These are phyloP conservation scores for Starmerella stigmatis DNA, from an alignment of 805 yeast species.

Conservation along the genomic window DNA sequence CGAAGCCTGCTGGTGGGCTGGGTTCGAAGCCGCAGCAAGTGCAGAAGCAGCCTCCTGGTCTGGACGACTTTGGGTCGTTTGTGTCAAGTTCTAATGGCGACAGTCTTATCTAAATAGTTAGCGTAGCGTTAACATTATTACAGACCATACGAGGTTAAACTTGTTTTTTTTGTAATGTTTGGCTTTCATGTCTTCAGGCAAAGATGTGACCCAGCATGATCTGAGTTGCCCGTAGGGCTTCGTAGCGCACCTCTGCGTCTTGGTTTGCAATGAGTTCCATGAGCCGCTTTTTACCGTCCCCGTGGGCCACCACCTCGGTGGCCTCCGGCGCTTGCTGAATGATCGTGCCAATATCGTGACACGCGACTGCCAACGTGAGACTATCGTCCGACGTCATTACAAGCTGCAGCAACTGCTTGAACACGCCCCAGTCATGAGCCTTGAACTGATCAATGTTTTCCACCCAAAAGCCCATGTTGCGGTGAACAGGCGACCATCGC, in stretches of 20 bases:
- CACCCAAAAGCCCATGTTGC: slow-evolving; percentile 78
- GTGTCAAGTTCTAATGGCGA: slow-evolving; percentile 2
- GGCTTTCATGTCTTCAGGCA: slow-evolving; percentile 29
- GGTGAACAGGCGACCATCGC: slow-evolving; percentile 88
- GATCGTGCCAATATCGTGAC: slow-evolving; percentile 56
- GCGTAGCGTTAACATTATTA: neutral
- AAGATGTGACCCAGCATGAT: slow-evolving; percentile 77
- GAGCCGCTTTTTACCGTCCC: slow-evolving; percentile 62
- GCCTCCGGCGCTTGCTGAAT: slow-evolving; percentile 55
- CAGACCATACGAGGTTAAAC: slow-evolving; percentile 1
- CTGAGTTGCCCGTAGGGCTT: slow-evolving; percentile 94
- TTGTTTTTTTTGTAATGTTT: neutral
- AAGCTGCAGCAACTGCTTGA: slow-evolving; percentile 46
- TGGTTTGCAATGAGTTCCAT: slow-evolving; percentile 75
- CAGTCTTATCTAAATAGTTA: slow-evolving; percentile 1
- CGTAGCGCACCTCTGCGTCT: slow-evolving; percentile 82
- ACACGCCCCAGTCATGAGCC: slow-evolving; percentile 62
- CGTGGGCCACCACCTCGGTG: slow-evolving; percentile 41
- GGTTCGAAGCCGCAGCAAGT: no score
- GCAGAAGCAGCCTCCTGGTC: neutral
- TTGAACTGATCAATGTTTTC: slow-evolving; percentile 70
- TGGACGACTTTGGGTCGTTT: slow-evolving; percentile 10
- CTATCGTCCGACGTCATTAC: slow-evolving; percentile 27
- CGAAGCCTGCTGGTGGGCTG: no score
- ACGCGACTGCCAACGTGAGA: slow-evolving; percentile 46